Percentiles rank a stretch among this genome's conserved stretches.
These are phyloP conservation scores for Trypanosoma theileri DNA, from an alignment of 208 protist genomes.

Conservation along the genomic window DNA sequence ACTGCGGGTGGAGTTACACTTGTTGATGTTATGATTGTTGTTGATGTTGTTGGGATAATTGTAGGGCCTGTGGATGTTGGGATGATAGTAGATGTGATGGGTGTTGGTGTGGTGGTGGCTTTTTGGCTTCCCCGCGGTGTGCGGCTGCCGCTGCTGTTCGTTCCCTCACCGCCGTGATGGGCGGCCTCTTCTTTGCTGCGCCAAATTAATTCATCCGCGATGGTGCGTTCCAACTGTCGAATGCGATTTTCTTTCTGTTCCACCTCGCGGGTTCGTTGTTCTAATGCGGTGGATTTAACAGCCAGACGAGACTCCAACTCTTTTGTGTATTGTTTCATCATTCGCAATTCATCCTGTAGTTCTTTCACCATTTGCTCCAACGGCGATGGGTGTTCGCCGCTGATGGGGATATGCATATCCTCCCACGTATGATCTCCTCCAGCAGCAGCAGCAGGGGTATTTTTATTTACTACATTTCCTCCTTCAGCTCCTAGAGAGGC, in stretches of 20 bases:
- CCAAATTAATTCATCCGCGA: conserved; percentile 64
- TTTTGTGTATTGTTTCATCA: conserved; percentile 31
- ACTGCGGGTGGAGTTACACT: too few relatives aligned
- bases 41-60: too few relatives aligned
- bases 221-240: conserved; percentile 74
- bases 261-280: conserved; percentile 43
- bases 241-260: conserved; percentile 69
- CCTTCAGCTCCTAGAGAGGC: background rate
- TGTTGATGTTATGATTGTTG: too few relatives aligned
- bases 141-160: too few relatives aligned
- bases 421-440: background rate
- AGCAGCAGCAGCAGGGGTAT: background rate
- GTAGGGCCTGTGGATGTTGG: too few relatives aligned
- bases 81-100: too few relatives aligned
- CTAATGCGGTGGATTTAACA: conserved; percentile 39
- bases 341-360: conserved; percentile 12
- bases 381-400: too few relatives aligned
- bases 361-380: conserved; percentile 11
- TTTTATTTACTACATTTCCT: background rate
- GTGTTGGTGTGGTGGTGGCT: too few relatives aligned
- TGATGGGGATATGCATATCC: background rate
- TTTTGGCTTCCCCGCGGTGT: too few relatives aligned
- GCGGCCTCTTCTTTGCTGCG: conserved; percentile 8
- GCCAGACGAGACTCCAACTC: conserved; percentile 48
- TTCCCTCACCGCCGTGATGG: background rate